Base-by-base conservation (phyloP, 768 basidiomycete genomes). In the Mrakia blollopis region DNA sequence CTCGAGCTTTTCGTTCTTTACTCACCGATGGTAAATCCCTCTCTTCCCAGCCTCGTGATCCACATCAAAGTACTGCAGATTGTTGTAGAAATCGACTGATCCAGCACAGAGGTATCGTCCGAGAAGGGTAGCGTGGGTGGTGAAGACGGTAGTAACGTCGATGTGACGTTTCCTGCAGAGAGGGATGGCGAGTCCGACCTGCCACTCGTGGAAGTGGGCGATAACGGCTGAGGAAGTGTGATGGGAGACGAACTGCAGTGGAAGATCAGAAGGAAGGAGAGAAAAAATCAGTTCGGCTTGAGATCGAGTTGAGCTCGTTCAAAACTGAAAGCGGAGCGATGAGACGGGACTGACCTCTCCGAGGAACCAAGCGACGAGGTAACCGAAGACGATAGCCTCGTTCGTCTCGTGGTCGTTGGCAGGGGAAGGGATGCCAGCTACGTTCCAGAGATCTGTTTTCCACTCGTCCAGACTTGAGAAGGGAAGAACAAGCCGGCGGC, bases 171-270 rank as follows among this genome's bases (percentile, higher is more conserved):
- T 98, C 79, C 97, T 88, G 84, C 93, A 96, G 21, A 98, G 88
- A 3, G 85, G 84, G 75, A 98, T 97, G 35, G 95, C 93, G 65
- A 97, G 89, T 63, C 96, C 95, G 13, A 94, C 96, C 83, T 98
- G 97, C 97, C 97, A 99, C 85, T 99, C 97, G 84, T 99, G 97
- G 86, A 99, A 97, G 85, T 99, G 97, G 80, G 94, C 95, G 76
- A 98, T 88, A 80, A 98, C 92, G 25, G 95, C 94, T 8, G 89
- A 92, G 73, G 87, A 86, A 23, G 75, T 79, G 44, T 91, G 87
- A 83, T 97, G 92, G 37, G 91, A 82, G 57, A 92, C 90, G 81
- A 93, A 94, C 92, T 94, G 82, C n/a, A n/a, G 10, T 4, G 25
- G 16, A 74, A 85, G 81, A 75, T 79, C 82, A 81, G 79, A 79